Conservation (phyloP, 306 rosid species). For the Medicago lupulina region DNA sequence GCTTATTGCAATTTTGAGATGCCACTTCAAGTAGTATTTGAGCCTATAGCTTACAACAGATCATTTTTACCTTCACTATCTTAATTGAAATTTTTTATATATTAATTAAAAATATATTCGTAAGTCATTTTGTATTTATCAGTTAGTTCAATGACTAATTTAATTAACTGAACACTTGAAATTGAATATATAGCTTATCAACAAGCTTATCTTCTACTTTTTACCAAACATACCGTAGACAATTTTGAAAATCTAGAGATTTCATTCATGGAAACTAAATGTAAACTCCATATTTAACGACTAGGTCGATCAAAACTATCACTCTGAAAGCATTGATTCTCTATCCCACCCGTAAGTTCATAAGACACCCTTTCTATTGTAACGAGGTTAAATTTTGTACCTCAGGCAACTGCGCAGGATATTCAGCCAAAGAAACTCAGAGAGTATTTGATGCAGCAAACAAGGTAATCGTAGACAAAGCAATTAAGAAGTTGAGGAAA, state of each 20-base stretch:
- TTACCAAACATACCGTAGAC: no score
- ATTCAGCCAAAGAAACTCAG: slow-evolving; percentile 56
- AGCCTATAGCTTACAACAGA: no score
- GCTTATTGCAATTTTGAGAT: no score
- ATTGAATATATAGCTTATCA: no score
- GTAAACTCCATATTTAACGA: slow-evolving; percentile 15
- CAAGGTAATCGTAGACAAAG: slow-evolving; percentile 31
- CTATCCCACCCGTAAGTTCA: slow-evolving; percentile 27
- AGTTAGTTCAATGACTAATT: no score
- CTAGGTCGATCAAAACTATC: neutral
- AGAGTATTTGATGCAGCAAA: slow-evolving; percentile 53
- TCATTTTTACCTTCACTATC: no score
- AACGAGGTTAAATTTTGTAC: slow-evolving; percentile 34
- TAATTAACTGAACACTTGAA: no score
- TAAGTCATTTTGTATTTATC: no score
- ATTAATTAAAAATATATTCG: no score
- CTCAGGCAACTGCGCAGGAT: slow-evolving; percentile 57
- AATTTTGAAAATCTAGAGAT: neutral
- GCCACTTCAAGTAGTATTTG: no score
- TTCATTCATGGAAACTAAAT: slow-evolving; percentile 9
- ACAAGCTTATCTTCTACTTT: no score
- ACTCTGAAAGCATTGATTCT: slow-evolving; percentile 7
- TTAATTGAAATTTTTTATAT: no score
- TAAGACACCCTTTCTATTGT: slow-evolving; percentile 10
- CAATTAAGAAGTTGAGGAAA: slow-evolving; percentile 24